A percentile compares a stretch with the other conserved stretches of the same genome.
Evolutionary conservation across 768 basidiomycete genomes (phyloP).

Genomic region (Boletus insuetus): DNA sequence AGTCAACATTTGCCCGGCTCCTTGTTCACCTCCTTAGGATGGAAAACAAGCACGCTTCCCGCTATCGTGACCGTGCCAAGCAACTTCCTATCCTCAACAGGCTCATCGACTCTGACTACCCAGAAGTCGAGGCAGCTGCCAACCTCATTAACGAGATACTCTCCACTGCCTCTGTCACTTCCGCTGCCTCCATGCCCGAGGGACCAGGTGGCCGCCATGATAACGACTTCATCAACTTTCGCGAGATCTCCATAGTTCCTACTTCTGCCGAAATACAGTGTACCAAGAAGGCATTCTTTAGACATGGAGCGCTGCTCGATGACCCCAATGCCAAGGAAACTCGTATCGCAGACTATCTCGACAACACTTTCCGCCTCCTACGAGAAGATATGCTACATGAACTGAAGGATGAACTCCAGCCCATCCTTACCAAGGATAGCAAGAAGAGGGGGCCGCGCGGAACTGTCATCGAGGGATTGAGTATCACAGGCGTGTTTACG

Average conservation of each 20-base stretch:
- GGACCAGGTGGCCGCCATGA: conserved; percentile 67
- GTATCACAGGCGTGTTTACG: conserved; percentile 36
- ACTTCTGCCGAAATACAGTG: conserved; percentile 56
- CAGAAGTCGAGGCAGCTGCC: conserved; percentile 28
- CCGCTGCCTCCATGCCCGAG: conserved; percentile 14
- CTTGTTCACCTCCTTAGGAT: conserved; percentile 47
- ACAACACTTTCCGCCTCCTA: conserved; percentile 64
- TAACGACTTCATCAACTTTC: conserved; percentile 63
- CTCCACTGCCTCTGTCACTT: conserved; percentile 23
- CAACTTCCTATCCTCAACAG: conserved; percentile 28
- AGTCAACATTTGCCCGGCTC: conserved; percentile 46
- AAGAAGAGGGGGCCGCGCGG: conserved; percentile 39
- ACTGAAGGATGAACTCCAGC: conserved; percentile 53
- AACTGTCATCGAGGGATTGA: conserved; percentile 37
- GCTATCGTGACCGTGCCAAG: conserved; percentile 40
- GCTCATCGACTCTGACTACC: conserved; percentile 24
- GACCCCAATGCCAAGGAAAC: conserved; percentile 37
- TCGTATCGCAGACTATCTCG: conserved; percentile 50
- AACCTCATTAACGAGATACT: conserved; percentile 42
- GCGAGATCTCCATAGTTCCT: conserved; percentile 59
- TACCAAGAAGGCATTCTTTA: conserved; percentile 45
- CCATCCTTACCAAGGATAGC: conserved; percentile 35
- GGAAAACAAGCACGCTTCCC: conserved; percentile 31
- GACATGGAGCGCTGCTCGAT: conserved; percentile 42
- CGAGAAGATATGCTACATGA: conserved; percentile 63